Conservation (phyloP, 2,329 filamentous ascomycete genomes). For the Trichoderma cornu-damae region DNA sequence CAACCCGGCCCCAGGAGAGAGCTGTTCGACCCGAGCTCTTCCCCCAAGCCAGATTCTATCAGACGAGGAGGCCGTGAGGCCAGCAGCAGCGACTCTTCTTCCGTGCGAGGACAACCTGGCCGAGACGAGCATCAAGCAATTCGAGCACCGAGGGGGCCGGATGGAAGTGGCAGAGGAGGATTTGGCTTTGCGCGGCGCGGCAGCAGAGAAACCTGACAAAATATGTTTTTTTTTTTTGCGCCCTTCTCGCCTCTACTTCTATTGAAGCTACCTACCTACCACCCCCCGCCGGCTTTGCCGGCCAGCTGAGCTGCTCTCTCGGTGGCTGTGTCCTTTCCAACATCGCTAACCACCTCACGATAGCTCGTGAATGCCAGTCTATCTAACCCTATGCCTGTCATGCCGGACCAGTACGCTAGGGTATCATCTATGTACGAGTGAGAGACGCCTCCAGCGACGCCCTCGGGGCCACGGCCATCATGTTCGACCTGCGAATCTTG, state of each 20-base stretch:
- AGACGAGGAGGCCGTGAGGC: constrained; percentile 9
- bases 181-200: constrained; percentile 70
- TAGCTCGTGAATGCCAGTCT: constrained; percentile 81
- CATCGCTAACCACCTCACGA: constrained; percentile 88
- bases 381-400: constrained; percentile 65
- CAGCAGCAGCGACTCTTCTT: constrained; percentile 23
- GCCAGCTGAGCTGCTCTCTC: constrained; percentile 84
- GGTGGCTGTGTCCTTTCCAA: constrained; percentile 69
- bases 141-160: constrained; percentile 71
- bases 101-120: constrained; percentile 38
- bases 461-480: constrained; percentile 21
- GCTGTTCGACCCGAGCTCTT: constrained; percentile 72
- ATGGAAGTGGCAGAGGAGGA: constrained; percentile 68
- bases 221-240: neutral
- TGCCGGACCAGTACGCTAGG: constrained; percentile 68
- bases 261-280: constrained; percentile 50
- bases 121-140: constrained; percentile 65
- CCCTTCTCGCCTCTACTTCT: constrained; percentile 22
- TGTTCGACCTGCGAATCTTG: constrained; percentile 47
- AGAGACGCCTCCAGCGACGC: constrained; percentile 59
- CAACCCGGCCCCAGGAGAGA: constrained; percentile 44
- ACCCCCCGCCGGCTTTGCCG: constrained; percentile 86
- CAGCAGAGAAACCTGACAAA: constrained; percentile 33
- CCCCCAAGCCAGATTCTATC: constrained; percentile 55
- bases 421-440: constrained; percentile 60